Base-by-base conservation (phyloP, 2,329 filamentous ascomycete genomes). In the Aureobasidium lini region DNA sequence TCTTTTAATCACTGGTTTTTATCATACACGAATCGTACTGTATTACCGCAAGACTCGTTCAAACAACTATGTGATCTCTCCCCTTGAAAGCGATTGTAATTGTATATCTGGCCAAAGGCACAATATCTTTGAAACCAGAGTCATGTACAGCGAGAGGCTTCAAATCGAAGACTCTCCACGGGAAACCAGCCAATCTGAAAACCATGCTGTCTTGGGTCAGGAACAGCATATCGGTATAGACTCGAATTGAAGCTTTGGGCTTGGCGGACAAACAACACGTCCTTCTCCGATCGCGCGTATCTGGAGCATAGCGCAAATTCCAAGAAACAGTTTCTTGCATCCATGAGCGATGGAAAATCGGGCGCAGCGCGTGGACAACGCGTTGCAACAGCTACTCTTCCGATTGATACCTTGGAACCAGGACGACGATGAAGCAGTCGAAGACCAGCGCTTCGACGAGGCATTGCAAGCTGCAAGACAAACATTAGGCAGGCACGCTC, bases 371-470 rank as follows among this genome's bases (percentile, higher is more conserved):
- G 83, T 95, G 74, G 84, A 87, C 71, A 85, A 85, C 72, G 90
- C 89, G 71, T 85, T 95, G 71, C 84, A 89, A 71, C 86, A 87
- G 73, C 81, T 95, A 70, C 85, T 95, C 70, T 79, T 85, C 67
- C 86, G 88, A 69, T 78, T 93, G 61, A 79, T 94, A 59, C 88
- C 88, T 59, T 77, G 80, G 52, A 40, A 46, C 15, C 29, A 50
- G 42, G 76, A 82, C 64, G 85, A 90, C 66, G 83, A 85, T 68
- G 84, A 89, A 63, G 84, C 83, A n/a, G 75, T 76, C 8, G 83
- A 84, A 18, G 84, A 91, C 69, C 79, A 86, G 66, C 84, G 87
- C 63, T 84, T 89, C 69, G 84, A 89, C 63, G 80, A 83, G 63
- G 79, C 81, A 29, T 76, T 80, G 60, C 75, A 79, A 18, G 74